These are phyloP conservation scores for Brassica carinata DNA, from an alignment of 345 rosid species.

Conservation along the genomic window DNA sequence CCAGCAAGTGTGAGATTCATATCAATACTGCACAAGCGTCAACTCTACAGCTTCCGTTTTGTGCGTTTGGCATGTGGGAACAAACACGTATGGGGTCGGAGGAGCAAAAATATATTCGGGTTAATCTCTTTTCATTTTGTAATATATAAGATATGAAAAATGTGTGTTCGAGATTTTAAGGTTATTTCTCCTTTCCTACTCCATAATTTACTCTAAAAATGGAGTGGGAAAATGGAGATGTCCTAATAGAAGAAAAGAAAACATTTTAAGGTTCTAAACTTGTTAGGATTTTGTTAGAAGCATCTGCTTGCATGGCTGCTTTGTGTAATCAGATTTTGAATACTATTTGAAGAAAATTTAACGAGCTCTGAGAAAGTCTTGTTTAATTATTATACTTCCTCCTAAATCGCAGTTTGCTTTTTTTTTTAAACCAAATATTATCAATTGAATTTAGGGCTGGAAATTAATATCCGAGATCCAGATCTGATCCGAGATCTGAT, in stretches of 20 bases:
- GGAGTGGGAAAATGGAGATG: too few species aligned
- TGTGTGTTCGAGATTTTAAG: slow-evolving; percentile 13
- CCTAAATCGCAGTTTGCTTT: too few species aligned
- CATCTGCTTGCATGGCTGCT: slow-evolving; percentile 9
- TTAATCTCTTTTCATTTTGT: neutral
- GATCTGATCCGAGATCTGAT: too few species aligned
- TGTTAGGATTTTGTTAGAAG: neutral
- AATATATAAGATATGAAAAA: neutral
- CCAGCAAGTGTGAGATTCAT: slow-evolving; percentile 32
- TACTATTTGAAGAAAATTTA: neutral
- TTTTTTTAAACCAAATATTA: too few species aligned
- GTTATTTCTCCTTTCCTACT: too few species aligned
- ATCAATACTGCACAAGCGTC: slow-evolving; percentile 41
- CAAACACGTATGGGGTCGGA: slow-evolving; percentile 12
- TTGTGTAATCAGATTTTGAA: neutral
- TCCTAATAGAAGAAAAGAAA: too few species aligned
- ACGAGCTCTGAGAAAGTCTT: neutral
- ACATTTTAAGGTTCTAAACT: too few species aligned
- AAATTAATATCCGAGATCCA: too few species aligned
- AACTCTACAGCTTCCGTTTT: slow-evolving; percentile 37
- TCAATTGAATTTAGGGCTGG: too few species aligned
- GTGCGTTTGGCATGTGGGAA: slow-evolving; percentile 38
- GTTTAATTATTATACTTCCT: neutral
- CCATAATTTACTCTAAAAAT: too few species aligned
- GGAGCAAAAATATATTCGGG: slow-evolving; percentile 5